Base-by-base conservation (phyloP, 2,329 filamentous ascomycete species). In the Colletotrichum sp. region DNA sequence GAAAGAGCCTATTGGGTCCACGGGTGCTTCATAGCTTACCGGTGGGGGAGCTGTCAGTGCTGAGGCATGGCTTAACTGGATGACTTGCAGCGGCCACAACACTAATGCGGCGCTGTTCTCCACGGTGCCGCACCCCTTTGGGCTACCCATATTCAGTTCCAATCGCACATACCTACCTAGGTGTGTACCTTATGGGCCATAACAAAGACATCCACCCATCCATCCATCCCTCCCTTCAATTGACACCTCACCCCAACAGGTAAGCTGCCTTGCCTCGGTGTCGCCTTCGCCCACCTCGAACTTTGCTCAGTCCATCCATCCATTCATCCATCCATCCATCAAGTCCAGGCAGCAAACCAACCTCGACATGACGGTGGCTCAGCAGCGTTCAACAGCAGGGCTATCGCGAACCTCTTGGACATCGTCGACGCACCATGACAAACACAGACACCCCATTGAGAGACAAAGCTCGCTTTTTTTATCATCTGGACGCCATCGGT, bases 391-490 rank as follows among this genome's bases (percentile, higher is more conserved):
- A 52, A 18, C n/a, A 34, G 66, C 69, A 69, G 59, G 57, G 57
- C 65, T 69, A 16, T 39, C 67, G 52, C 55, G 52, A 60, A 21
- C 26, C 66, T 67, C 60, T 71, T 55, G 32, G 16, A 59, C 55
- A 55, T 18, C 28, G 59, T 7, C 30, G 18, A 24, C 55, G 18
- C 63, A 76, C 7, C 71, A 84, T 84, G 82, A 39, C 39, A 39
- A 34, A 62, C 52, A 36, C 59, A 28, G 74, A 73, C 59, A 66
- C 73, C 18, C 68, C 81, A 12, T 76, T 87, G 8, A 79, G 83
- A 66, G 86, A 88, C 44, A 91, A 91, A 79, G 63, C 81, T 26
- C 86, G 83, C 0, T 89, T 88, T 76, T 91, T 90, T 77, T 78
- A 83, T n/a, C 81, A 81, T n/a, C 80, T 90, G 1, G 81, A 84